Base-by-base conservation (phyloP, 768 basidiomycete genomes). In the Tremella mesenterica region DNA sequence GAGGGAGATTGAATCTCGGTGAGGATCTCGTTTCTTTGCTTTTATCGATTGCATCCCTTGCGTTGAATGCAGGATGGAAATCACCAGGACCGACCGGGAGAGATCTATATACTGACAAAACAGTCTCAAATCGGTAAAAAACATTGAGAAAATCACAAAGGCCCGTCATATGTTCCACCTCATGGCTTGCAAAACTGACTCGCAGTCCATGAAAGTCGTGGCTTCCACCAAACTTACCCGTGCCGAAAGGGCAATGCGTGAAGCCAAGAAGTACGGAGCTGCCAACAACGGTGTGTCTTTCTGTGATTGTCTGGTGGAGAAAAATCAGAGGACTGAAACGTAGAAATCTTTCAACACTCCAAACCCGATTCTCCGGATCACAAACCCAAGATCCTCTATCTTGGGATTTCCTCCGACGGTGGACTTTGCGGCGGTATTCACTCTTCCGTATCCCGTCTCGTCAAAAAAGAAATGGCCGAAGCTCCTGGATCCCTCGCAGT, bases 121-220 rank as follows among this genome's bases (percentile, higher is more conserved):
- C 88, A 76, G 75, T 54, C 62, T 74, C 61, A 74, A 76, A 83
- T 95, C 90, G 44, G 93, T 96, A 70, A 80, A 81, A 75, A 95
- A 95, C 79, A 93, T 93, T 74, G 89, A 95, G 81, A 97, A 97
- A 86, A 96, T 99, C 79, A 96, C 93, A 57, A 93, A 95, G 80
- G 92, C 89, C 60, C 60, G 80, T 69, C 45, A 53, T 38, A 53
- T 8, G 16, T 27, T 33, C 3, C 9, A 23, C n/a, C 20, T 34
- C 31, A 4, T 14, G 10, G 34, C 48, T 5, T 20, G 10, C 31
- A 29, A 7, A 21, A 14, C 48, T 57, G 30, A 54, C 34, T 31
- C 70, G 13, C 68, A 91, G 86, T 89, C 90, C 46, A 93, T 95
- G 89, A 93, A 95, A 81, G 92, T 99, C 83, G 93, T 96, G 80